Evolutionary conservation across 2,329 filamentous ascomycete species (phyloP).

Genomic region (Plectosphaerella sp.): DNA sequence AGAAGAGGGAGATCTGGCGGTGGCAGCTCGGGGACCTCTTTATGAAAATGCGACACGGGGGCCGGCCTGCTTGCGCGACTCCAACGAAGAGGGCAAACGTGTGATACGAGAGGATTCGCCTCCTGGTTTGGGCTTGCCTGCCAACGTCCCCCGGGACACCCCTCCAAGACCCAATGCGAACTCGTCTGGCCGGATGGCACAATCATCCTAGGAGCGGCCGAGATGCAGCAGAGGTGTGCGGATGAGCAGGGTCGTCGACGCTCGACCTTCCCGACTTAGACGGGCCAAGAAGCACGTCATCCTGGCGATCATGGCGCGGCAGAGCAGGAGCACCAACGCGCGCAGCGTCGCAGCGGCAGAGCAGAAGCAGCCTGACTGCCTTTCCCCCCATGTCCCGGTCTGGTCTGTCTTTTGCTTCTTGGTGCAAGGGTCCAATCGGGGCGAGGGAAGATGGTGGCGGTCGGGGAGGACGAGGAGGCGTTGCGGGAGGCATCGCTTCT

Average conservation of each 20-base stretch:
- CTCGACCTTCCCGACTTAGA: slow-evolving; percentile 2
- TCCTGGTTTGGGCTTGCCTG: too few species aligned
- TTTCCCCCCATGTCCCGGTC: background rate
- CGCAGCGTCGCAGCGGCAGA: background rate
- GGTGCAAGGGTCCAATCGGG: background rate
- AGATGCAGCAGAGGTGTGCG: background rate
- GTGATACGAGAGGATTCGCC: too few species aligned
- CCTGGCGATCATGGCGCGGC: slow-evolving; percentile 2
- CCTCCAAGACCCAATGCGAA: background rate
- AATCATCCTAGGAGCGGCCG: background rate
- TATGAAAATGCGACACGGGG: too few species aligned
- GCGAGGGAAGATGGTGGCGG: background rate
- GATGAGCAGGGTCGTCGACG: background rate
- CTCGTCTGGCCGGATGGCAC: slow-evolving; percentile 1
- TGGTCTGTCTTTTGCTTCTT: background rate
- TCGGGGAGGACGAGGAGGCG: too few species aligned
- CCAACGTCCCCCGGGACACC: background rate
- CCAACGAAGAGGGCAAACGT: too few species aligned
- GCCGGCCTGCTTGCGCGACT: too few species aligned
- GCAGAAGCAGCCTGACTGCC: background rate
- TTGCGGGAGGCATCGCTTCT: too few species aligned
- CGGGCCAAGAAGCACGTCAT: slow-evolving; percentile 4
- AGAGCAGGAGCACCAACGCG: background rate
- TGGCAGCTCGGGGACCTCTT: background rate
- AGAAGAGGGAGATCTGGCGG: background rate